phyloP scores from a whole-genome alignment of 495 filamentous ascomycete species.

The Trypethelium eluteriae region DNA sequence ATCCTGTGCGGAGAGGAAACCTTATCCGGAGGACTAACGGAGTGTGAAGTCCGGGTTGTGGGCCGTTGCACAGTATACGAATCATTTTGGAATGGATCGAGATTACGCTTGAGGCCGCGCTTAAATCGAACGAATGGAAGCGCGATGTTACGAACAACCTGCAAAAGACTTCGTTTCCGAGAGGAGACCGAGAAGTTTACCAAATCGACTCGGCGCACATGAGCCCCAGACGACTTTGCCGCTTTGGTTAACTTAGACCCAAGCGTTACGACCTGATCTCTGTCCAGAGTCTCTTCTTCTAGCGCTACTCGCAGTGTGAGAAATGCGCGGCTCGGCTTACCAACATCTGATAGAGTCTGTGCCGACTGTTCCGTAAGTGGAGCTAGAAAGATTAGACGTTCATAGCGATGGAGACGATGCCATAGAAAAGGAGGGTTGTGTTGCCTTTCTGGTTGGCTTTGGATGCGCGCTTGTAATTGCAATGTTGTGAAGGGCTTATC shows the following conservation, averaged over 20 bases:
- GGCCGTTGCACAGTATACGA: background rate
- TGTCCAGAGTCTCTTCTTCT: background rate
- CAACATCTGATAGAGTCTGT: background rate
- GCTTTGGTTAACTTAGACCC: background rate
- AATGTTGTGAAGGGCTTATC: constrained; percentile 5
- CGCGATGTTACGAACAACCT: background rate
- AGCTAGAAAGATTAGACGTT: background rate
- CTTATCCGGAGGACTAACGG: background rate
- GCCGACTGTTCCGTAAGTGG: constrained; percentile 7
- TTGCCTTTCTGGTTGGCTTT: constrained; percentile 1
- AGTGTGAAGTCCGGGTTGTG: background rate
- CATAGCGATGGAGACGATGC: constrained; percentile 3
- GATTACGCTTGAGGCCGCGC: background rate
- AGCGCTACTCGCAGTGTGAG: constrained; percentile 10
- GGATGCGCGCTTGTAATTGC: background rate
- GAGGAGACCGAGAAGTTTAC: constrained; percentile 11
- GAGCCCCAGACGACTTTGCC: background rate
- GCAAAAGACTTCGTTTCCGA: constrained; percentile 2
- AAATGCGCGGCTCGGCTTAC: constrained; percentile 2
- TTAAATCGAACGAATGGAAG: background rate
- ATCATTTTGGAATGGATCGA: background rate
- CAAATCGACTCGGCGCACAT: constrained; percentile 3
- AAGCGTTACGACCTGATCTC: background rate
- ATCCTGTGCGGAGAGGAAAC: background rate
- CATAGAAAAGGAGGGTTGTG: background rate